Base-by-base conservation (phyloP, 192 early-diverging fungal genomes). In the Kappamyces sp. region DNA sequence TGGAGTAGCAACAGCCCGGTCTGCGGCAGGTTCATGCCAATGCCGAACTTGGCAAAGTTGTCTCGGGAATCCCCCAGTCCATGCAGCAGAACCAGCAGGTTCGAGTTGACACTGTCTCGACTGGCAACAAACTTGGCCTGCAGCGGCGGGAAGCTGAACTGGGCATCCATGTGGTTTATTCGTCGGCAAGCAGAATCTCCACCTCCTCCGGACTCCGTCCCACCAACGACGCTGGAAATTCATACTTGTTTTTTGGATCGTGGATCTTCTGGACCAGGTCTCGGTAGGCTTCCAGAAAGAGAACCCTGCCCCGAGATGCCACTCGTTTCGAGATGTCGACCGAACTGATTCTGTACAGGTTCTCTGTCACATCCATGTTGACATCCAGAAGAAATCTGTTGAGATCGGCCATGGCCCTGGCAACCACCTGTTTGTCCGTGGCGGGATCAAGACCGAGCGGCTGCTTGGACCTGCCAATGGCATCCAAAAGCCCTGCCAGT, bases 71-170 rank as follows among this genome's bases (percentile, higher is more conserved):
- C 86, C 52, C 88, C 88, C 2, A 90, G 69, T 8, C 88, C 88
- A 61, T 90, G 88, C 31, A 88, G 73, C 11, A 88, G 71, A 14
- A 90, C 61, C 15, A 90, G 76, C 9, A 88, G 66, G 65, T 88
- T 86, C 50, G 64, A 50, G 47, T 88, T 58, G 7, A 22, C 22
- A 22, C 22, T 22, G 22, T 22, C 22, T 0, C 22, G 22, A 22
- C 22, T 22, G 22, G 22, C 22, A 22, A 22, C 22, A 22, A 22
- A 22, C 22, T 22, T 22, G 22, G 22, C 22, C 22, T 22, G 22
- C 22, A 22, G 22, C 22, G 22, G 22, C 22, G 22, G 22, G 22
- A 22, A 22, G 22, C 22, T 22, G 22, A 22, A 22, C 22, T 22
- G 22, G 22, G 22, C 22, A 22, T 22, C 22, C 22, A 22, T 22